phyloP scores from a whole-genome alignment of 2,329 filamentous ascomycete species.

The Aspergillus sp. region DNA sequence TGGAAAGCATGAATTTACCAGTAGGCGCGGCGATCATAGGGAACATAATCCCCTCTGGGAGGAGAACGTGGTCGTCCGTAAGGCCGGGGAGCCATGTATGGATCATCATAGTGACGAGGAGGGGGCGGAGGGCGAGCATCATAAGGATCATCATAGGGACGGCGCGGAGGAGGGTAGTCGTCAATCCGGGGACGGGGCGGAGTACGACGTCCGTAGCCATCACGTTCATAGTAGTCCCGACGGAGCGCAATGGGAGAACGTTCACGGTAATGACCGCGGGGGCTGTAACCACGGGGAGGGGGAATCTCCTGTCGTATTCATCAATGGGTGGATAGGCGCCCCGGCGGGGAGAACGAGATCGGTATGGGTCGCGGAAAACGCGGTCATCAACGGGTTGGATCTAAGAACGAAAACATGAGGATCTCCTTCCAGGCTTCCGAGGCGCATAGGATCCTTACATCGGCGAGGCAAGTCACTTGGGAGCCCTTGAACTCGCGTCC shows the following conservation, averaged over 20 bases:
- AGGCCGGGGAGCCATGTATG: conserved; percentile 53
- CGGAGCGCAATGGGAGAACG: conserved; percentile 67
- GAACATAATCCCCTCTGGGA: conserved; percentile 36
- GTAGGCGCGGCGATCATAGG: conserved; percentile 41
- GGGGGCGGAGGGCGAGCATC: conserved; percentile 48
- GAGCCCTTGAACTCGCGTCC: conserved; percentile 88
- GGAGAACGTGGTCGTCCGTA: conserved; percentile 47
- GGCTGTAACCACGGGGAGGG: conserved; percentile 79
- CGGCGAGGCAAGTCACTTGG: conserved; percentile 77
- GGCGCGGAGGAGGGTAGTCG: conserved; percentile 63
- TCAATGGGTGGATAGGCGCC: conserved; percentile 60
- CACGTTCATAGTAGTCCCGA: conserved; percentile 83
- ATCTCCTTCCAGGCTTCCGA: conserved; percentile 10
- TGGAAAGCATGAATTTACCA: conserved; percentile 31
- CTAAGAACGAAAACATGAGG: conserved; percentile 41
- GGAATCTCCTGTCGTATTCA: conserved; percentile 79
- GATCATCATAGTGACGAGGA: conserved; percentile 53
- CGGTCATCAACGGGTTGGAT: conserved; percentile 67
- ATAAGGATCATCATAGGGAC: conserved; percentile 59
- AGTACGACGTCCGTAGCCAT: conserved; percentile 70
- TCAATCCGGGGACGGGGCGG: conserved; percentile 73
- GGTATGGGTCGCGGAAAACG: conserved; percentile 62
- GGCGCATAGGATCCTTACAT: conserved; percentile 56
- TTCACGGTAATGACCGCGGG: conserved; percentile 80
- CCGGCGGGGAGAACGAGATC: conserved; percentile 76